Evolutionary conservation across 2,329 filamentous ascomycete genomes (phyloP), one percentile per base, ranked within the genome.

Genomic region (Pyricularia pennisetigena): DNA sequence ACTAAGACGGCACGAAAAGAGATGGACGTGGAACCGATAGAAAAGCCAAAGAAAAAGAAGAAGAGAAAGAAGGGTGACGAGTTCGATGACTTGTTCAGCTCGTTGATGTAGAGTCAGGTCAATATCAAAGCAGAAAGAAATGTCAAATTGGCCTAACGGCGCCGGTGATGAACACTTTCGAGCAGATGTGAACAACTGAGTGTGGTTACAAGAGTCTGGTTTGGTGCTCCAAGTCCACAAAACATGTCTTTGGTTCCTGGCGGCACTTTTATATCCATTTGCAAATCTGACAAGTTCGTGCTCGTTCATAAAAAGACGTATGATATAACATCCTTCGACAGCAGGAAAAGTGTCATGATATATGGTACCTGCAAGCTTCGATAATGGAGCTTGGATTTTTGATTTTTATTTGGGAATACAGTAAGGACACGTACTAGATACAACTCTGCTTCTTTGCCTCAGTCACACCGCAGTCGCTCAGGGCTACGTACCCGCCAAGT

Each of bases 1-100:
- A 64, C 49, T 24, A 70, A 68, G 28, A 68, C 4, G 16, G 66
- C 29, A 68, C 28, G 67, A 35, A 64, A 67, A 63, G 79, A 78
- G 72, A 82, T 80, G 73, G 41, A 20, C 41, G 16, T 49, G 4
- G 41, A 20, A 49, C 20, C 20, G n/a, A 83, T 79, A 71, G 82
- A 79, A 72, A 80, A 80, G 69, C 80, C 78, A 70, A 82, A 79
- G 70, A 69, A 64, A 65, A 76, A 69, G 70, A 73, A 72, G 62
- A 74, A 74, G 68, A 76, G 78, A 70, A 79, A 76, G 71, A 82
- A 81, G 72, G 23, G 57, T 23, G 74, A 93, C 74, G 89, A 74
- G 61, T 90, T 94, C 68, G 91, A 93, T 70, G 88, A 88, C 74
- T 77, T 94, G 28, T 95, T 95, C 74, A 83, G 82, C 67, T 84